Base-by-base conservation (phyloP, 306 rosid genomes). In the Phaseolus lunatus region DNA sequence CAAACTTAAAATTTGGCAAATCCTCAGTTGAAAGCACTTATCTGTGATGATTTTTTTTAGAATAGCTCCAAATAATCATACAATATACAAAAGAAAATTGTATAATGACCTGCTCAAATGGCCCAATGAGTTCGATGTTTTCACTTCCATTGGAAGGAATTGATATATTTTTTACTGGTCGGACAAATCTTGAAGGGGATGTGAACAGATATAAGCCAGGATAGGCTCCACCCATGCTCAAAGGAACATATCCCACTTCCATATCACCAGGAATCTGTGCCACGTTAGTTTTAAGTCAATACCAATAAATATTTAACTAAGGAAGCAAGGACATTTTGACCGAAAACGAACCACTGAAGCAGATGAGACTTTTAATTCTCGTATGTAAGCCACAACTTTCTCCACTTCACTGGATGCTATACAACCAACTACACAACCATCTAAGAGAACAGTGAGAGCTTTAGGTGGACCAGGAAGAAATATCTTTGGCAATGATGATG, bases 201-300 rank as follows among this genome's bases (percentile, higher is more conserved):
- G 97, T 89, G 85, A 27, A 90, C 54, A 95, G 90, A 78, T 84
- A 95, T 44, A 95, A 85, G 83, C 97, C 98, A 68, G 98, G 98
- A 88, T 90, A 95, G 65, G 97, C 88, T 72, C 98, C 96, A 44
- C 93, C 89, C 74, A 88, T 74, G 81, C 97, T 95, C 87, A 95
- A 78, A 33, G 98, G 98, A 82, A 95, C 85, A 79, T 92, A 90
- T 67, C 98, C 98, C 45, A 95, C 97, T 87, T 95, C 98, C 72
- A 95, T 80, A 82, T 95, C 97, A 59, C 69, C 84, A 45, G 98
- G 93, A 85, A 95, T 88, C 98, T 95, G 95, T 78, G 77, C 62
- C 44, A 57, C 70, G 76, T 67, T 33, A 74, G 11, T 35, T 69
- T 58, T 65, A 54, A 61, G 69, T 71, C 63, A 84, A 69, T 47